Conservation (phyloP, 345 rosid genomes). For the Citrus cavaleriei region DNA sequence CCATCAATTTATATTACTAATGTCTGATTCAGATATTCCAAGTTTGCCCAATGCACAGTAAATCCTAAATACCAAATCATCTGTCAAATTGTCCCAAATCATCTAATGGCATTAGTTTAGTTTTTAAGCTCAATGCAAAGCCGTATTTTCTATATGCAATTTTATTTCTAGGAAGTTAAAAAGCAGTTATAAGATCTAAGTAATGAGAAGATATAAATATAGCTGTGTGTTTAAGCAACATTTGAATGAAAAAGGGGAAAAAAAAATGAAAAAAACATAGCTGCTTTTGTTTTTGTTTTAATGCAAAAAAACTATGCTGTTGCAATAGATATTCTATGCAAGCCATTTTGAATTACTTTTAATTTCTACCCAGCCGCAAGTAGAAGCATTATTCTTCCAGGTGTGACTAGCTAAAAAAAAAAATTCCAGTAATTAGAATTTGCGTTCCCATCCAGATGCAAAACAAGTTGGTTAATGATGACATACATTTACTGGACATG, state of each 20-base stretch:
- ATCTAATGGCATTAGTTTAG: too few relatives aligned
- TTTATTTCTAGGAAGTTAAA: neutral
- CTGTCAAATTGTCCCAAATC: too few relatives aligned
- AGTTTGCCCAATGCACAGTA: neutral
- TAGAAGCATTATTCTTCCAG: too few relatives aligned
- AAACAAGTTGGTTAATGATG: neutral
- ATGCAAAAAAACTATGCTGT: neutral
- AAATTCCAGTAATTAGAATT: neutral
- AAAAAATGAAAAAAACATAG: neutral
- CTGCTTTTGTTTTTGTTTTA: neutral
- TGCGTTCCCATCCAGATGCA: neutral
- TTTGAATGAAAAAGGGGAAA: too few relatives aligned
- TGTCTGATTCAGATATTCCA: neutral
- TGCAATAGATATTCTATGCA: neutral
- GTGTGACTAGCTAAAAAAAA: too few relatives aligned
- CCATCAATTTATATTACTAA: neutral
- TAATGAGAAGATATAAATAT: neutral
- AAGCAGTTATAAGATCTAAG: neutral
- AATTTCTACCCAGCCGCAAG: neutral
- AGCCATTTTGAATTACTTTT: neutral
- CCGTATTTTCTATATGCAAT: neutral
- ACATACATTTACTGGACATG: slow-evolving; percentile 43
- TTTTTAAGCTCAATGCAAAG: too few relatives aligned
- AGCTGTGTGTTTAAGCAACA: too few relatives aligned
- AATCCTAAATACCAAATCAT: neutral